Evolutionary conservation across 345 rosid genomes (phyloP).

Genomic region (Syzygium oleosum): DNA sequence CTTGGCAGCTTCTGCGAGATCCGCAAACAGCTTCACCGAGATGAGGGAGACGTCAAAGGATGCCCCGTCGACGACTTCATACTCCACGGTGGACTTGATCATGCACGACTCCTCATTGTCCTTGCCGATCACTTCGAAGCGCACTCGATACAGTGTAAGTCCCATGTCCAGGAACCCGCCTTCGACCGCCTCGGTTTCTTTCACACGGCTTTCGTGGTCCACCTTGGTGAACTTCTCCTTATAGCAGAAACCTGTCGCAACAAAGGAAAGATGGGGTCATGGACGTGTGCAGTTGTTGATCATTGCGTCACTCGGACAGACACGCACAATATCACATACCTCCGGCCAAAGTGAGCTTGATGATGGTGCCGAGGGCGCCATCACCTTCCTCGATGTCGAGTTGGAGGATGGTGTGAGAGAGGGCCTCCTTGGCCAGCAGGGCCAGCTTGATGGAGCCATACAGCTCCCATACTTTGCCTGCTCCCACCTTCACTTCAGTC

Average conservation of each 20-base stretch:
- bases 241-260: not conserved
- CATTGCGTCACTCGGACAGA: not conserved
- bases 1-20: not conserved
- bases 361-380: slow-evolving; percentile 8
- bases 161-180: slow-evolving; percentile 9
- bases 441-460: slow-evolving; percentile 1
- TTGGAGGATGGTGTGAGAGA: not conserved
- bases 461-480: slow-evolving; percentile 8
- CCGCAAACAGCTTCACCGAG: not conserved
- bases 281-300: not conserved
- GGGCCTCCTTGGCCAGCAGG: not conserved
- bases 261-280: not conserved
- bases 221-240: slow-evolving; percentile 6
- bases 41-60: not conserved
- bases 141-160: slow-evolving; percentile 1
- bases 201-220: not conserved
- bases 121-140: slow-evolving; percentile 8
- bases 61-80: not conserved
- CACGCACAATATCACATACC: not conserved
- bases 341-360: slow-evolving; percentile 1
- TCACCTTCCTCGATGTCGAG: slow-evolving; percentile 10
- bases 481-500: not conserved
- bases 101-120: not conserved
- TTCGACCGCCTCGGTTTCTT: slow-evolving; percentile 7
- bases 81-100: slow-evolving; percentile 2